Base-by-base conservation (phyloP, 2,329 filamentous ascomycete genomes). In the Chaetomiaceae sp. region DNA sequence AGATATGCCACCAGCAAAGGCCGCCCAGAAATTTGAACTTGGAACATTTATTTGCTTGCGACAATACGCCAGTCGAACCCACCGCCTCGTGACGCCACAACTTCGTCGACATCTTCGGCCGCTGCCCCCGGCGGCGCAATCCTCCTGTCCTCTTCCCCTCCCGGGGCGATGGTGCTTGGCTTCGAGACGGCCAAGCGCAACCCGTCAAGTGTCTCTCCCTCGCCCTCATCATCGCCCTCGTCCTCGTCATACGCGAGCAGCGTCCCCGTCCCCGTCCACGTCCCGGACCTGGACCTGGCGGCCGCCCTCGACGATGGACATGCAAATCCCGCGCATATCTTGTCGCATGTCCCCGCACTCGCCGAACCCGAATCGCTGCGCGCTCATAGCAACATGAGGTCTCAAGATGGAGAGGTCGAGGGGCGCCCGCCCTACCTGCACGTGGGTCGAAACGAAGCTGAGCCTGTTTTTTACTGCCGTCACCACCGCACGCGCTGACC, bases 381-480 rank as follows among this genome's bases (percentile, higher is more conserved):
- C 46, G 21, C 47, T 38, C 41, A 64, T 53, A 64, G 68, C 57
- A 67, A 69, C 65, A 73, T 69, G 63, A 66, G 62, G 50, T 55
- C 60, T 48, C 62, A 68, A 57, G 65, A 71, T 63, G 71, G 71
- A 56, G 77, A 80, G 55, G 66, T 75, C 55, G 78, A 81, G 66
- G 72, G 70, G 59, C 77, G 82, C 57, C 80, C 82, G 57, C 81
- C 81, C 50, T 83, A 82, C 65, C 63, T 82, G 60, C 78, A 86
- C 71, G 82, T 86, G 69, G 67, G 80, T 70, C 44, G 5, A 21
- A n/a, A n/a, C n/a, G n/a, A n/a, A n/a, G 7, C 39, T 45, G 54
- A 38, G 41, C 31, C 10, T 14, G 47, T 33, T 41, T 31, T 46
- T 49, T 44, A 42, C 33, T 37, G 38, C 27, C 35, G 21, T 27